phyloP scores from a whole-genome alignment of 2,329 filamentous ascomycete genomes.

The Leptographium lundbergii region DNA sequence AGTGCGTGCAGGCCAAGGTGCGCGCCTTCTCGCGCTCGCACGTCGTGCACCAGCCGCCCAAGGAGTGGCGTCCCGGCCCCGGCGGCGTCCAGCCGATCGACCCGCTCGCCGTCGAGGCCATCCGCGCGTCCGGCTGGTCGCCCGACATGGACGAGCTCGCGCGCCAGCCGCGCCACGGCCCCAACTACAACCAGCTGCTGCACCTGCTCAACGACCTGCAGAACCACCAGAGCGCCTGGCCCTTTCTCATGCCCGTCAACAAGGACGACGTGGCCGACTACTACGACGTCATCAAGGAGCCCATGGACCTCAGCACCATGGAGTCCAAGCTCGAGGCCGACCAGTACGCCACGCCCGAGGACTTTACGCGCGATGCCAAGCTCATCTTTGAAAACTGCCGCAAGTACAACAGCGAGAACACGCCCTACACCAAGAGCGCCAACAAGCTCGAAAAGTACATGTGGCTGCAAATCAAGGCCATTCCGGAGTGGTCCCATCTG shows the following conservation, averaged over 20 bases:
- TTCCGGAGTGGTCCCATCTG: constrained; percentile 78
- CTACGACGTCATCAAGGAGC: constrained; percentile 95
- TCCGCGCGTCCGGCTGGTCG: constrained; percentile 87
- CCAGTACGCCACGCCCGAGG: constrained; percentile 79
- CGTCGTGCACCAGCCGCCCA: constrained; percentile 72
- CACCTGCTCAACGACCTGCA: constrained; percentile 91
- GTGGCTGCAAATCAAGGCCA: constrained; percentile 84
- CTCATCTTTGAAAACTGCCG: constrained; percentile 92
- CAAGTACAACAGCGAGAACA: constrained; percentile 91
- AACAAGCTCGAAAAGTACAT: constrained; percentile 90
- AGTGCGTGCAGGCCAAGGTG: constrained; percentile 89
- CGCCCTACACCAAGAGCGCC: constrained; percentile 87
- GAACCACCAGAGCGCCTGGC: constrained; percentile 88
- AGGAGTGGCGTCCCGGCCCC: constrained; percentile 57
- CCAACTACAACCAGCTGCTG: constrained; percentile 88
- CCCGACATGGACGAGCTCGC: constrained; percentile 96
- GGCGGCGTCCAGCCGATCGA: constrained; percentile 62
- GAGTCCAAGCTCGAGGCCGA: constrained; percentile 90
- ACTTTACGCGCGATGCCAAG: constrained; percentile 79
- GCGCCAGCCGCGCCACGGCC: constrained; percentile 85
- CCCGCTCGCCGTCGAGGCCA: constrained; percentile 74
- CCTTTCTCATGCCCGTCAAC: constrained; percentile 87
- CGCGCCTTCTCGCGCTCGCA: constrained; percentile 82
- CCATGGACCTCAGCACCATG: constrained; percentile 95
- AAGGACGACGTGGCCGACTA: constrained; percentile 96